A percentile compares a stretch with the other conserved stretches of the same genome.
Evolutionary conservation across 768 basidiomycete genomes (phyloP).

Genomic region (Tricholoma bakamatsutake): DNA sequence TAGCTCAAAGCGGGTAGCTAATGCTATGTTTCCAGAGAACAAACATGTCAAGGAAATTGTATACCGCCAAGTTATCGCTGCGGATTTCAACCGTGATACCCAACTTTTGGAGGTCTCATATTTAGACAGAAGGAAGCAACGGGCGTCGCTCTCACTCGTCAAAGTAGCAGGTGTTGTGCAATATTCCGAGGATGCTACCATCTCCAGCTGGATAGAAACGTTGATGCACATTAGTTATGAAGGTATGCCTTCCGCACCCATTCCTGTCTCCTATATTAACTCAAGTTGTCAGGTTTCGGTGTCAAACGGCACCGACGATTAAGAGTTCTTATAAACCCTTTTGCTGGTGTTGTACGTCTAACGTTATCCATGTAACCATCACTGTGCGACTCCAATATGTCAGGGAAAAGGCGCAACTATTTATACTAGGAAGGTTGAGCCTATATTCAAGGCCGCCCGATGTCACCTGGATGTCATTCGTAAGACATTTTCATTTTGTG

Average conservation of each 20-base stretch:
- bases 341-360: conserved; percentile 63
- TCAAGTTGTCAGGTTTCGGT: conserved; percentile 29
- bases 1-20: background rate
- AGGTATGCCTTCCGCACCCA: conserved; percentile 33
- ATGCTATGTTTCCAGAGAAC: background rate
- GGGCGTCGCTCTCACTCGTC: conserved; percentile 31
- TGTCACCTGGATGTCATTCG: conserved; percentile 59
- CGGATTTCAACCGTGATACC: conserved; percentile 29
- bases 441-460: conserved; percentile 62
- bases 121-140: conserved; percentile 39
- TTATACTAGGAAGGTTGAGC: conserved; percentile 57
- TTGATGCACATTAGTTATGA: conserved; percentile 58
- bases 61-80: conserved; percentile 50
- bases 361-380: background rate
- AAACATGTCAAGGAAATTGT: background rate
- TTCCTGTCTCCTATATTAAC: background rate
- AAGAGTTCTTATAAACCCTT: conserved; percentile 73
- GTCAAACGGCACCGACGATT: conserved; percentile 50
- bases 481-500: conserved; percentile 28
- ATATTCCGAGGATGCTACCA: conserved; percentile 26
- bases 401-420: conserved; percentile 58
- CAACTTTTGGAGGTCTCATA: conserved; percentile 43
- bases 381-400: conserved; percentile 1
- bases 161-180: conserved; percentile 38
- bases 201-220: conserved; percentile 46